Evolutionary conservation across 495 filamentous ascomycete genomes (phyloP).

Genomic region (Talaromyces nanjingensis): DNA sequence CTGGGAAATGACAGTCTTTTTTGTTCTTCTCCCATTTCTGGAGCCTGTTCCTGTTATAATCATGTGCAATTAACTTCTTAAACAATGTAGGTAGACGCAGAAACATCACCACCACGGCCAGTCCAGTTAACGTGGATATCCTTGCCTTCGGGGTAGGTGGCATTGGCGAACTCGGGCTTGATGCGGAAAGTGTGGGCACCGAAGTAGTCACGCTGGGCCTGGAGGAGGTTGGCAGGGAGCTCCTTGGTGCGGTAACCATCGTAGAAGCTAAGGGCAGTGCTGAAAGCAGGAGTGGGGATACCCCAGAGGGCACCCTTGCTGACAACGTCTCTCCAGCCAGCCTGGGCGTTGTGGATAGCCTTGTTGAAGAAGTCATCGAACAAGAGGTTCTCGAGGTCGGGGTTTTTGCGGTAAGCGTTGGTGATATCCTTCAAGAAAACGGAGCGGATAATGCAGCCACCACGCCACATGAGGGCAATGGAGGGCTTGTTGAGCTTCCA

Average conservation of each 20-base stretch:
- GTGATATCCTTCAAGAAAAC: constrained; percentile 99
- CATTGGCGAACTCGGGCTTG: constrained; percentile 83
- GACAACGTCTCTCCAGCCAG: constrained; percentile 92
- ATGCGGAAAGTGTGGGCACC: constrained; percentile 97
- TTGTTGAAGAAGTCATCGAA: constrained; percentile 99
- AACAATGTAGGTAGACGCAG: constrained; percentile 93
- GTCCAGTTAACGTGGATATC: constrained; percentile 99
- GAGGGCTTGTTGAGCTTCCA: constrained; percentile 99
- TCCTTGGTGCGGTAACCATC: constrained; percentile 95
- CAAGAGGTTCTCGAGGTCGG: constrained; percentile 93
- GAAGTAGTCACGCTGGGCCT: constrained; percentile 99
- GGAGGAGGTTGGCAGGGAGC: constrained; percentile 93
- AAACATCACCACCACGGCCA: constrained; percentile 91
- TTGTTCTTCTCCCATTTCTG: background rate
- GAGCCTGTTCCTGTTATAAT: background rate
- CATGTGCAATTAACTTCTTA: constrained; percentile 39
- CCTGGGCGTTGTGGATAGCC: constrained; percentile 93
- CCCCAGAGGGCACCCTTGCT: constrained; percentile 86
- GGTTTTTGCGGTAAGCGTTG: constrained; percentile 86
- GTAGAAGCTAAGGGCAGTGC: constrained; percentile 94
- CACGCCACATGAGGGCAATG: constrained; percentile 99
- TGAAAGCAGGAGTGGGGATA: constrained; percentile 92
- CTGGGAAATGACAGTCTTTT: background rate
- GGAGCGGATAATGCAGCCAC: constrained; percentile 99
- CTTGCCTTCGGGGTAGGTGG: constrained; percentile 76